Evolutionary conservation across 192 early-diverging fungal genomes (phyloP).

Genomic region (Coemansia sp.): DNA sequence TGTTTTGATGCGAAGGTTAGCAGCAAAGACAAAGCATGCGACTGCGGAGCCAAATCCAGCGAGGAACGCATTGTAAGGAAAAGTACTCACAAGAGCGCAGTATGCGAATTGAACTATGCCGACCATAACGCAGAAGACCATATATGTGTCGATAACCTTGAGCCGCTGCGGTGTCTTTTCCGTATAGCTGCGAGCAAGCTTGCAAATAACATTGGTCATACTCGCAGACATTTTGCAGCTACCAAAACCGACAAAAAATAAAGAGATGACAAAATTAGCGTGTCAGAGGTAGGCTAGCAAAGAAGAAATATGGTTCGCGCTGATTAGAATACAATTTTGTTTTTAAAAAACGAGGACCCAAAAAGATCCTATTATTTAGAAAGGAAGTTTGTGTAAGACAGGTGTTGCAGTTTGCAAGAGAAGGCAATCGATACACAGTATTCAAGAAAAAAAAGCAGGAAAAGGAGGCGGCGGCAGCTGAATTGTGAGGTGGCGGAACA

Average conservation of each 20-base stretch:
- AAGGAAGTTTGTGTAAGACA: no score
- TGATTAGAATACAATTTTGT: not conserved
- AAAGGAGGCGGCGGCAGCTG: not conserved
- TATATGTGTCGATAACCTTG: constrained; percentile 91
- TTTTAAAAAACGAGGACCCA: no score
- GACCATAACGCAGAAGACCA: constrained; percentile 86
- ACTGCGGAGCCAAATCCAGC: constrained; percentile 92
- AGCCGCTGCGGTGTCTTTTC: constrained; percentile 73
- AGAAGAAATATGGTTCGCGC: not conserved
- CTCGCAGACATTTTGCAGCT: not conserved
- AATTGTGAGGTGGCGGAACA: no score
- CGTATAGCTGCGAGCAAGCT: constrained; percentile 51
- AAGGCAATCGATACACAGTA: no score
- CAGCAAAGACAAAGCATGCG: constrained; percentile 85
- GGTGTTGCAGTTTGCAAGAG: no score
- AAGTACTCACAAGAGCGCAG: constrained; percentile 82
- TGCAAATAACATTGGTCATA: constrained; percentile 11
- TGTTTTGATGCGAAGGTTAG: constrained; percentile 91
- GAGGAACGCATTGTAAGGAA: constrained; percentile 97
- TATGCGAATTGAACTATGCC: constrained; percentile 92
- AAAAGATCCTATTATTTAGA: no score
- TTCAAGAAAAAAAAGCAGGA: no score
- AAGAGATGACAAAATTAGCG: not conserved
- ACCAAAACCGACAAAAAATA: not conserved
- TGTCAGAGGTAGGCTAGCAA: not conserved